phyloP scores from a whole-genome alignment of 768 basidiomycete genomes.

The Daedaleopsis sinensis region DNA sequence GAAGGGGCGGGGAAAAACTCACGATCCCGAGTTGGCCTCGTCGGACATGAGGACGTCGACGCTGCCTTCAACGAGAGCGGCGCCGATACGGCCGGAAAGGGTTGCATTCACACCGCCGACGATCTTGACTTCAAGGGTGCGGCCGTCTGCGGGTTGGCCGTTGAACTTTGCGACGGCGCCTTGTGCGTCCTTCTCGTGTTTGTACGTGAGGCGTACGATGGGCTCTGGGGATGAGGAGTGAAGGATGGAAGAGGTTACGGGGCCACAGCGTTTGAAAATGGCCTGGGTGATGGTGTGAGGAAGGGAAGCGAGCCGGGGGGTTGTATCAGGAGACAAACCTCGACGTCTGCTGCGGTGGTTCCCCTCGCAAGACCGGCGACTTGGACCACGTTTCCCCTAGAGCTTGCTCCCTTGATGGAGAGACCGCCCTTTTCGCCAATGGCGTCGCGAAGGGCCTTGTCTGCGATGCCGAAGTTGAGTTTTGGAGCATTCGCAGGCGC shows the following conservation, averaged over 20 bases:
- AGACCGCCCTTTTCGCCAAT: slow-evolving; percentile 42
- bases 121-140: slow-evolving; percentile 64
- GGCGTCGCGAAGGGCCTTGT: slow-evolving; percentile 68
- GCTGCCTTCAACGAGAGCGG: slow-evolving; percentile 43
- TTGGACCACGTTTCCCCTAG: slow-evolving; percentile 68
- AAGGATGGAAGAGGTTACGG: slow-evolving; percentile 49
- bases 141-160: slow-evolving; percentile 82
- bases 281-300: slow-evolving; percentile 40
- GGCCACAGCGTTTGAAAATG: slow-evolving; percentile 81
- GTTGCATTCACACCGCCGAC: slow-evolving; percentile 60
- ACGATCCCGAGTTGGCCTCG: slow-evolving; percentile 53
- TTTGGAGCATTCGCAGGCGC: slow-evolving; percentile 49
- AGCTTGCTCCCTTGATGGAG: slow-evolving; percentile 72
- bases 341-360: slow-evolving; percentile 82
- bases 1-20: slow-evolving; percentile 33
- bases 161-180: slow-evolving; percentile 76
- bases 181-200: slow-evolving; percentile 59
- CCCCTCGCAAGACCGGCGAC: slow-evolving; percentile 74
- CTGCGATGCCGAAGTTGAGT: slow-evolving; percentile 55
- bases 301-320: background rate
- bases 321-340: slow-evolving; percentile 34
- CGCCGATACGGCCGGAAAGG: slow-evolving; percentile 58
- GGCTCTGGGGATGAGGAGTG: slow-evolving; percentile 41
- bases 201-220: slow-evolving; percentile 74
- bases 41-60: slow-evolving; percentile 61